phyloP scores from a whole-genome alignment of 2,329 filamentous ascomycete genomes.

The Venturia oleaginea region DNA sequence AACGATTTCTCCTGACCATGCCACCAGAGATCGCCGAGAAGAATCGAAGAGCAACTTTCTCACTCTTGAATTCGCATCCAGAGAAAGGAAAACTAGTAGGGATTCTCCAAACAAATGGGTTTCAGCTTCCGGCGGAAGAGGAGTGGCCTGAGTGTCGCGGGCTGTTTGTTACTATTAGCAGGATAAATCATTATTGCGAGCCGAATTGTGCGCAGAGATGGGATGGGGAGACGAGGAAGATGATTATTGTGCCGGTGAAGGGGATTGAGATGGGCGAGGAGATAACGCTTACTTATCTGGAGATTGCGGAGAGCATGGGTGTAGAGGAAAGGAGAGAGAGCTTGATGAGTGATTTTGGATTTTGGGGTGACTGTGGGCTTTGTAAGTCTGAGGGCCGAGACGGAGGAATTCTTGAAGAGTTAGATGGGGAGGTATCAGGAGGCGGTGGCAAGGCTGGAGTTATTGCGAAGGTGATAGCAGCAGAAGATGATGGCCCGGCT shows the following conservation, averaged over 20 bases:
- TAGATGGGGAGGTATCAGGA: not conserved
- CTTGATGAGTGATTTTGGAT: not conserved
- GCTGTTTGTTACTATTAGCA: not conserved
- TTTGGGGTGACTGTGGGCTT: not conserved
- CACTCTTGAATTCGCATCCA: not conserved
- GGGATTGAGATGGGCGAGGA: not conserved
- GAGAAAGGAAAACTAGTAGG: not conserved
- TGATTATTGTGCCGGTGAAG: not conserved
- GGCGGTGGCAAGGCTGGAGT: not conserved
- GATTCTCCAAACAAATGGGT: not conserved
- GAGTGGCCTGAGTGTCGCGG: not conserved
- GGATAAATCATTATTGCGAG: not conserved
- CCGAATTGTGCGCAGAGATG: constrained; percentile 1
- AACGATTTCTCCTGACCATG: not conserved
- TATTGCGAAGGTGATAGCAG: not conserved
- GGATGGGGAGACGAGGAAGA: not conserved
- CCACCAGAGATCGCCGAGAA: not conserved
- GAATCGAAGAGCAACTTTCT: not conserved
- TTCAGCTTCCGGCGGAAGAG: not conserved
- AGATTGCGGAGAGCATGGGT: not conserved
- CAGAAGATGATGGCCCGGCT: not conserved
- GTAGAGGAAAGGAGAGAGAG: not conserved
- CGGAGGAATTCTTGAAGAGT: not conserved
- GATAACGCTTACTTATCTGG: not conserved
- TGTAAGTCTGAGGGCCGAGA: not conserved